These are phyloP conservation scores for Magnusiomyces tetraspermus DNA, from an alignment of 1,139 yeast genomes.

Conservation along the genomic window DNA sequence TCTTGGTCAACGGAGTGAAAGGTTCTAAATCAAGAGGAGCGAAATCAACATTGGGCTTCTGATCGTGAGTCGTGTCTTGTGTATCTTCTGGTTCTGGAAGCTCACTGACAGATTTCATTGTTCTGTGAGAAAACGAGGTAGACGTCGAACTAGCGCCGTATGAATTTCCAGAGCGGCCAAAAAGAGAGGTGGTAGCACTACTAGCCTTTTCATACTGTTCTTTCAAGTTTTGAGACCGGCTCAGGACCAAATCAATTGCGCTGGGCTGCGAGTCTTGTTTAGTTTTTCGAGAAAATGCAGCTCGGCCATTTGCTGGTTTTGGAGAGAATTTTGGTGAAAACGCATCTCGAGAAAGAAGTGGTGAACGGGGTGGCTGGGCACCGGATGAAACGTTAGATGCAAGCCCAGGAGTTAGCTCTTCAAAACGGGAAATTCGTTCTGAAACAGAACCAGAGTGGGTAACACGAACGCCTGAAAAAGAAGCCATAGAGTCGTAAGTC, in stretches of 20 bases:
- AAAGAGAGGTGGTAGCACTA: background rate
- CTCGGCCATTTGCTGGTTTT: background rate
- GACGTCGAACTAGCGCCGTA: background rate
- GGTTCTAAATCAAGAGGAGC: background rate
- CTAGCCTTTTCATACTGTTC: background rate
- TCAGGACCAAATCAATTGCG: conserved; percentile 3
- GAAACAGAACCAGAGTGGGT: conserved; percentile 3
- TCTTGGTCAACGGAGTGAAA: background rate
- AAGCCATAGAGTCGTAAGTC: conserved; percentile 4
- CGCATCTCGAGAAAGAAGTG: background rate
- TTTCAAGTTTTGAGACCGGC: conserved; percentile 5
- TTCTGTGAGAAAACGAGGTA: background rate
- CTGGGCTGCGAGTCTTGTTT: background rate
- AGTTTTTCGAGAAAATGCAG: background rate
- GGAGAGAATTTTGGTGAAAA: background rate
- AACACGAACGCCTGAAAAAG: conserved; percentile 2
- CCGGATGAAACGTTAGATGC: background rate
- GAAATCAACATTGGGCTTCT: background rate
- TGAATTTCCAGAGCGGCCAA: background rate
- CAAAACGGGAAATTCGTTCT: conserved; percentile 5
- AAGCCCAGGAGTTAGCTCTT: conserved; percentile 1
- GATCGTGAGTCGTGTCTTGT: background rate
- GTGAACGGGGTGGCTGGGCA: background rate
- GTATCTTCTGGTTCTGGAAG: background rate
- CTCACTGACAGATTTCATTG: background rate